phyloP scores from a whole-genome alignment of 2,329 filamentous ascomycete genomes.

The Colletotrichum abscissum region DNA sequence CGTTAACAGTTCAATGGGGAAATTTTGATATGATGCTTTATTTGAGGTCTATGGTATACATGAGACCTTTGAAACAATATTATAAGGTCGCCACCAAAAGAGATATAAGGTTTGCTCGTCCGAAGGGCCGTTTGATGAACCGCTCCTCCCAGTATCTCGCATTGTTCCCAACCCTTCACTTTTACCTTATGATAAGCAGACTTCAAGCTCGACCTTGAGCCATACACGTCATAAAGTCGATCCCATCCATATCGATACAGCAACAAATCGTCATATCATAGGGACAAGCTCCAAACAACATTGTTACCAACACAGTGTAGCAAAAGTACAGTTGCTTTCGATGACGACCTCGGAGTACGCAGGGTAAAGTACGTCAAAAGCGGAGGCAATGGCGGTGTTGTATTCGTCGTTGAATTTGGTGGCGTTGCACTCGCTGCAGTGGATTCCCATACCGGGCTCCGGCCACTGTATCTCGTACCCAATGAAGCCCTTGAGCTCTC shows the following conservation, averaged over 20 bases:
- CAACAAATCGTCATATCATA: background rate
- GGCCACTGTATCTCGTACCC: slow-evolving; percentile 29
- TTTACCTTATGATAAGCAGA: background rate
- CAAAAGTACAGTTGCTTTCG: slow-evolving; percentile 30
- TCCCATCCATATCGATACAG: background rate
- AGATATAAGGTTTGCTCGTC: background rate
- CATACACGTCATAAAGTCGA: background rate
- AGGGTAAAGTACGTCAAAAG: slow-evolving; percentile 32
- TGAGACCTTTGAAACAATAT: background rate
- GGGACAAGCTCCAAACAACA: background rate
- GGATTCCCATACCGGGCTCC: slow-evolving; percentile 4
- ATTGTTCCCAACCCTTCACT: background rate
- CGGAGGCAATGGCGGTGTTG: slow-evolving; percentile 27
- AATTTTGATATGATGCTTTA: background rate
- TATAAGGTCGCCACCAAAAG: background rate
- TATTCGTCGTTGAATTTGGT: slow-evolving; percentile 29
- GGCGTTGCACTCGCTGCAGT: slow-evolving; percentile 33
- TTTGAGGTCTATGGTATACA: background rate
- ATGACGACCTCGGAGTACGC: slow-evolving; percentile 29
- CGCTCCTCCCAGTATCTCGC: background rate
- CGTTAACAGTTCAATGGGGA: background rate
- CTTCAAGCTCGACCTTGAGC: background rate
- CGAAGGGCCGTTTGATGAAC: background rate
- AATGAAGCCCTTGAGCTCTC: slow-evolving; percentile 28
- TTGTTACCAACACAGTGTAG: slow-evolving; percentile 23